A percentile compares a stretch with the other conserved stretches of the same genome.
These are phyloP conservation scores for Ceratocystiopsis sp. DNA, from an alignment of 2,329 filamentous ascomycete genomes.

Conservation along the genomic window DNA sequence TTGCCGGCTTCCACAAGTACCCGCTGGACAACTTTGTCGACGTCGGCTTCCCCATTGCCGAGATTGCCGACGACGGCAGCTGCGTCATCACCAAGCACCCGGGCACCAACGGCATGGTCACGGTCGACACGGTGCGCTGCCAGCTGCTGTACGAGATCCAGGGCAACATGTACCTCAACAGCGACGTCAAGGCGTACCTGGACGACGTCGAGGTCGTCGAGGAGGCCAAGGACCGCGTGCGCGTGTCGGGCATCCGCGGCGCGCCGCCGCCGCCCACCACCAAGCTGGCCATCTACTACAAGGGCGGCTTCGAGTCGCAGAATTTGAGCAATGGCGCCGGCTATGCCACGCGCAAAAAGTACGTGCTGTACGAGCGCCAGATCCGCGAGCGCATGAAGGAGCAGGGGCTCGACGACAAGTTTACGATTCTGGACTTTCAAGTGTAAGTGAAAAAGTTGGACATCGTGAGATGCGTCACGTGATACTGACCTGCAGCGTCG, in stretches of 20 bases:
- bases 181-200: conserved; percentile 27
- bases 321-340: conserved; percentile 27
- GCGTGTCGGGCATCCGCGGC: conserved; percentile 23
- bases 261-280: conserved; percentile 30
- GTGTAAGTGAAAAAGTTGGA: too few relatives aligned
- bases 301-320: conserved; percentile 29
- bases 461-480: too few relatives aligned
- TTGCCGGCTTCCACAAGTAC: conserved; percentile 29
- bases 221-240: conserved; percentile 19
- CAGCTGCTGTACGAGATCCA: conserved; percentile 10
- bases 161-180: conserved; percentile 27
- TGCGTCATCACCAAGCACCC: conserved; percentile 20
- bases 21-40: conserved; percentile 13
- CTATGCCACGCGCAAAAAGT: conserved; percentile 30
- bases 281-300: conserved; percentile 33
- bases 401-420: conserved; percentile 19
- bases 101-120: conserved; percentile 21
- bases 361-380: conserved; percentile 29
- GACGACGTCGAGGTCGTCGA: conserved; percentile 19
- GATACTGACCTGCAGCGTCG: background rate
- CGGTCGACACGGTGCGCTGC: conserved; percentile 6
- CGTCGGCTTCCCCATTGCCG: conserved; percentile 22
- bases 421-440: conserved; percentile 37
- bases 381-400: conserved; percentile 14
- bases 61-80: conserved; percentile 17